These are phyloP conservation scores for Chalciporus sp. DNA, from an alignment of 1,284 basidiomycete species.

Conservation along the genomic window DNA sequence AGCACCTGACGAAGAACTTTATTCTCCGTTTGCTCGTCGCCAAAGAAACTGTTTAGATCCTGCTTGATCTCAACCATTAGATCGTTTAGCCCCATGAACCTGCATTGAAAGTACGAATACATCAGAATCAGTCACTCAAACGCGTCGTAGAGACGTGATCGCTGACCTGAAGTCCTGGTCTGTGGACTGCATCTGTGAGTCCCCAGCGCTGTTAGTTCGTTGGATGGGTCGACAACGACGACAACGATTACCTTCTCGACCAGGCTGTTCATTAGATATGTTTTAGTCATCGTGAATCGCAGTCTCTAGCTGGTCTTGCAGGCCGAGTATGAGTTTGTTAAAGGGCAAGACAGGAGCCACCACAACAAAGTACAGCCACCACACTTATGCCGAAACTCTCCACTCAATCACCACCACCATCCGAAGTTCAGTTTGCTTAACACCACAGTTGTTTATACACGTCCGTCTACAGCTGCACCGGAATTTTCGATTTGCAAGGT, in stretches of 20 bases:
- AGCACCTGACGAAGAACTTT: constrained; percentile 83
- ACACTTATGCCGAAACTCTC: constrained; percentile 8
- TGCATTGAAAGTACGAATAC: constrained; percentile 35
- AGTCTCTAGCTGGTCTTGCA: not conserved
- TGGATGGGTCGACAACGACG: not conserved
- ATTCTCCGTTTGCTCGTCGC: constrained; percentile 82
- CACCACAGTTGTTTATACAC: too few species aligned
- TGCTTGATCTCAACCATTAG: constrained; percentile 84
- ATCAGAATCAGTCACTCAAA: constrained; percentile 21
- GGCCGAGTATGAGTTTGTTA: not conserved
- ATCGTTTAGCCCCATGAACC: constrained; percentile 95
- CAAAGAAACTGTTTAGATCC: constrained; percentile 66
- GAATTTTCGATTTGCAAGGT: too few species aligned
- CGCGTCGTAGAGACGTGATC: constrained; percentile 27
- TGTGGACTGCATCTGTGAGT: constrained; percentile 72
- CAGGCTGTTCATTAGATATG: constrained; percentile 77
- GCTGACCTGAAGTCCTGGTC: constrained; percentile 81
- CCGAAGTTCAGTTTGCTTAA: too few species aligned
- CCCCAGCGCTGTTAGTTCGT: constrained; percentile 15
- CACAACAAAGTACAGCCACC: constrained; percentile 17
- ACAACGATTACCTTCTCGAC: constrained; percentile 65
- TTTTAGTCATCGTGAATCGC: constrained; percentile 68
- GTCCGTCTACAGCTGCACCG: too few species aligned
- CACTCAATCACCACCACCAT: not conserved
- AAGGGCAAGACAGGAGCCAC: constrained; percentile 26